These are phyloP conservation scores for Pythium aristosporum DNA, from an alignment of 352 stramenopile genomes.

Conservation along the genomic window DNA sequence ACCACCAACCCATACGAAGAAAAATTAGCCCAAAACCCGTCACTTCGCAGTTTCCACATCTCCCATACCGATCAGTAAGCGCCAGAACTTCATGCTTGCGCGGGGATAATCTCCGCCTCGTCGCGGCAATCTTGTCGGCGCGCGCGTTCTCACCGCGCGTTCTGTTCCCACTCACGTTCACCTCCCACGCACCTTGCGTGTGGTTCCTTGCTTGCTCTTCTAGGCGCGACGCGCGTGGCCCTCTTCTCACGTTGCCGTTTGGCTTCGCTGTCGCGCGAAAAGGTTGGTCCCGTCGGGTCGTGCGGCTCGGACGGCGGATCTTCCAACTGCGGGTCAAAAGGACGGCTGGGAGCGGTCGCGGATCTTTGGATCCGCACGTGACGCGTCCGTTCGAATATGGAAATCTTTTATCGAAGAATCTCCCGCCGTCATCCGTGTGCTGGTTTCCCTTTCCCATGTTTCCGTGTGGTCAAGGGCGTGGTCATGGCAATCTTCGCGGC, in stretches of 20 bases:
- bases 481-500: slow-evolving; percentile 18
- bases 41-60: background rate
- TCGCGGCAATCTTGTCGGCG: background rate
- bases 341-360: slow-evolving; percentile 16
- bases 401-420: slow-evolving; percentile 28
- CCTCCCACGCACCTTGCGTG: background rate
- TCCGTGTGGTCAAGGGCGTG: background rate
- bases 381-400: slow-evolving; percentile 21
- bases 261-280: background rate
- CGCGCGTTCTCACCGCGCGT: too few relatives aligned
- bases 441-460: background rate
- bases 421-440: background rate
- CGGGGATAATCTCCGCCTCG: background rate
- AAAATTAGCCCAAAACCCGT: too few relatives aligned
- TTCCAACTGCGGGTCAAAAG: slow-evolving; percentile 17
- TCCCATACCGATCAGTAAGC: slow-evolving; percentile 16
- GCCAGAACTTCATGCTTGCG: slow-evolving; percentile 19
- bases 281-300: background rate
- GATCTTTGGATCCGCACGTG: slow-evolving; percentile 13
- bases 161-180: too few relatives aligned
- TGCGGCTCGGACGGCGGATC: slow-evolving; percentile 1
- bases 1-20: background rate
- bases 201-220: background rate
- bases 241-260: background rate
- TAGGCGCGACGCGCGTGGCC: background rate